These are phyloP conservation scores for Zalerion maritima DNA, from an alignment of 495 filamentous ascomycete genomes.

Conservation along the genomic window DNA sequence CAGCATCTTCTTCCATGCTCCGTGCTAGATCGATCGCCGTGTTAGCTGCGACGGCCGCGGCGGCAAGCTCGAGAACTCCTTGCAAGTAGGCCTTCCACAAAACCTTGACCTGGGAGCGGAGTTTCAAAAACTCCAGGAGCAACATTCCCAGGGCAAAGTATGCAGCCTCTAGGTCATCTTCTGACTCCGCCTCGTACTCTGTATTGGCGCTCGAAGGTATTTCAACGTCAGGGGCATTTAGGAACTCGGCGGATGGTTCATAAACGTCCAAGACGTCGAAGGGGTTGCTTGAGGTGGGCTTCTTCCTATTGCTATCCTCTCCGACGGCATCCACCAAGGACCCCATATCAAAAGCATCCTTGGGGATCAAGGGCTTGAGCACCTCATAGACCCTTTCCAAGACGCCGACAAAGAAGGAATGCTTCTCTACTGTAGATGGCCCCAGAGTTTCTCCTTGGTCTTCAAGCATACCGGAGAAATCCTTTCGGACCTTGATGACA, in stretches of 20 bases:
- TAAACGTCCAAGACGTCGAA: constrained; percentile 19
- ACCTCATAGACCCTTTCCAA: constrained; percentile 17
- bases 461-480: constrained; percentile 8
- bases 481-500: constrained; percentile 12
- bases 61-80: constrained; percentile 19
- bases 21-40: constrained; percentile 26
- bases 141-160: constrained; percentile 10
- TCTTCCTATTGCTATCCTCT: not conserved
- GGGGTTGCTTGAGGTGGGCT: constrained; percentile 14
- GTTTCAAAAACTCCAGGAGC: constrained; percentile 9
- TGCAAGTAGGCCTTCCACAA: constrained; percentile 13
- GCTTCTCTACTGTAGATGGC: constrained; percentile 13
- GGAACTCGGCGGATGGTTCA: constrained; percentile 23
- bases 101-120: constrained; percentile 7
- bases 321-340: not conserved
- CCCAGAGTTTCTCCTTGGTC: constrained; percentile 7
- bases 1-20: constrained; percentile 20
- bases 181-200: constrained; percentile 20
- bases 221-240: constrained; percentile 15
- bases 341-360: constrained; percentile 1
- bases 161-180: constrained; percentile 12
- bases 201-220: constrained; percentile 5
- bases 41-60: constrained; percentile 24
- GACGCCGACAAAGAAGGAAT: constrained; percentile 21
- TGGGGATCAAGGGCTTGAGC: constrained; percentile 12